Percentiles rank a stretch among this genome's conserved stretches.
Evolutionary conservation across 2,329 filamentous ascomycete species (phyloP).

Genomic region (Pseudogymnoascus sp.): DNA sequence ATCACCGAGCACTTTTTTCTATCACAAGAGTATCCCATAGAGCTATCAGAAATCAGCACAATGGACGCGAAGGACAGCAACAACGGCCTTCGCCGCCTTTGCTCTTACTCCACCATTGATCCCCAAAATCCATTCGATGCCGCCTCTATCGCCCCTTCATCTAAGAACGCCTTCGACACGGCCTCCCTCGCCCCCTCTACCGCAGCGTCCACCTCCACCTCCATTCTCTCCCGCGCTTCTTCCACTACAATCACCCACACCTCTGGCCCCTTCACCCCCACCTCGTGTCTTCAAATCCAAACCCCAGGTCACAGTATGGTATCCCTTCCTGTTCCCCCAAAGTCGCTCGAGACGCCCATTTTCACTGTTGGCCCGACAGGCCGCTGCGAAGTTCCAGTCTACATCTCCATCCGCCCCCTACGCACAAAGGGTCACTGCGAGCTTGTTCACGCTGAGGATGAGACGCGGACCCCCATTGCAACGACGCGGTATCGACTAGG

Average conservation of each 20-base stretch:
- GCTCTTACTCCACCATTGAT: neutral
- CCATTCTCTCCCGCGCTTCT: constrained; percentile 1
- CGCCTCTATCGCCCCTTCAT: neutral
- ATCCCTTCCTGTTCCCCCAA: constrained; percentile 33
- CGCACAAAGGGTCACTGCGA: constrained; percentile 40
- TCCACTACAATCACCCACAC: constrained; percentile 10
- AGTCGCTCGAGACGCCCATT: constrained; percentile 34
- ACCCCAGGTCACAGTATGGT: constrained; percentile 36
- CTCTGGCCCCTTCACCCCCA: constrained; percentile 32
- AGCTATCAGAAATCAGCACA: neutral
- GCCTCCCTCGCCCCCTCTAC: neutral
- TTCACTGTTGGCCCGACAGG: constrained; percentile 32
- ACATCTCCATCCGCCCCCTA: constrained; percentile 41
- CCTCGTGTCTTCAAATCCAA: constrained; percentile 41
- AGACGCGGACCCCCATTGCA: constrained; percentile 32
- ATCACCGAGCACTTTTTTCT: neutral
- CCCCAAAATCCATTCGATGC: neutral
- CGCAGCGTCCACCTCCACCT: neutral
- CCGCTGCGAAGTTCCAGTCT: constrained; percentile 34
- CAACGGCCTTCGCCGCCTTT: neutral
- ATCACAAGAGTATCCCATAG: neutral
- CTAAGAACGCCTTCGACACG: neutral
- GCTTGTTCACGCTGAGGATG: constrained; percentile 36
- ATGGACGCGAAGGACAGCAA: neutral
- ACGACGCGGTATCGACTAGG: constrained; percentile 50